Conservation (phyloP, 2,329 filamentous ascomycete genomes). For the Fusarium sp. region DNA sequence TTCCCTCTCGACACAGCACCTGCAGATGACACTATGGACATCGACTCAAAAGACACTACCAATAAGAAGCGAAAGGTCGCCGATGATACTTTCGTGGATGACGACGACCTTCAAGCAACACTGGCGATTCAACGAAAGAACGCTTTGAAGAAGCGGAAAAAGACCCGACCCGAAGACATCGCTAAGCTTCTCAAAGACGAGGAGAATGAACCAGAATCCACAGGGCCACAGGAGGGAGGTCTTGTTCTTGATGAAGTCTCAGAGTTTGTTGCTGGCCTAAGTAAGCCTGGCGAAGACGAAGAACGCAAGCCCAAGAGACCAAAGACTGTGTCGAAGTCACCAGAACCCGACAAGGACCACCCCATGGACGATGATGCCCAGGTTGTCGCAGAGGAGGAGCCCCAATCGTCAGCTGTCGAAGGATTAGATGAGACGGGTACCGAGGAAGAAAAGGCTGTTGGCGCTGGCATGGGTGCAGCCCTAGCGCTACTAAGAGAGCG, state of each 20-base stretch:
- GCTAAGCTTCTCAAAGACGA: slow-evolving; percentile 81
- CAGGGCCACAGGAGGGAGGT: slow-evolving; percentile 60
- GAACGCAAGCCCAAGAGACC: slow-evolving; percentile 64
- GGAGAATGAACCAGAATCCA: slow-evolving; percentile 61
- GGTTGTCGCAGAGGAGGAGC: slow-evolving; percentile 54
- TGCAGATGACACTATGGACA: slow-evolving; percentile 73
- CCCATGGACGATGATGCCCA: slow-evolving; percentile 55
- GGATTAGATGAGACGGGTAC: slow-evolving; percentile 72
- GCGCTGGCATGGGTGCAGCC: slow-evolving; percentile 82
- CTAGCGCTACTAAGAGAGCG: slow-evolving; percentile 86
- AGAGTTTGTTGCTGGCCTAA: slow-evolving; percentile 90
- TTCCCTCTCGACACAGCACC: slow-evolving; percentile 56
- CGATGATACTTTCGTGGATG: slow-evolving; percentile 81
- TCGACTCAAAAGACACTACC: slow-evolving; percentile 69
- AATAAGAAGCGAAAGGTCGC: slow-evolving; percentile 72
- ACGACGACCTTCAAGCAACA: slow-evolving; percentile 90
- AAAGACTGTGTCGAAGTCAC: slow-evolving; percentile 49
- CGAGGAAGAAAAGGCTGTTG: slow-evolving; percentile 85
- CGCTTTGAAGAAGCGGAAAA: slow-evolving; percentile 93
- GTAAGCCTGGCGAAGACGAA: slow-evolving; percentile 70
- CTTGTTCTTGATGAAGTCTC: slow-evolving; percentile 96
- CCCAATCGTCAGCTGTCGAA: slow-evolving; percentile 33
- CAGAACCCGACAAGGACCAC: slow-evolving; percentile 54
- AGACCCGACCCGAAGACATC: slow-evolving; percentile 85
- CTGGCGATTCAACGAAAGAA: slow-evolving; percentile 84